Conservation (phyloP, 2,329 filamentous ascomycete genomes). For the Curvularia lunata region DNA sequence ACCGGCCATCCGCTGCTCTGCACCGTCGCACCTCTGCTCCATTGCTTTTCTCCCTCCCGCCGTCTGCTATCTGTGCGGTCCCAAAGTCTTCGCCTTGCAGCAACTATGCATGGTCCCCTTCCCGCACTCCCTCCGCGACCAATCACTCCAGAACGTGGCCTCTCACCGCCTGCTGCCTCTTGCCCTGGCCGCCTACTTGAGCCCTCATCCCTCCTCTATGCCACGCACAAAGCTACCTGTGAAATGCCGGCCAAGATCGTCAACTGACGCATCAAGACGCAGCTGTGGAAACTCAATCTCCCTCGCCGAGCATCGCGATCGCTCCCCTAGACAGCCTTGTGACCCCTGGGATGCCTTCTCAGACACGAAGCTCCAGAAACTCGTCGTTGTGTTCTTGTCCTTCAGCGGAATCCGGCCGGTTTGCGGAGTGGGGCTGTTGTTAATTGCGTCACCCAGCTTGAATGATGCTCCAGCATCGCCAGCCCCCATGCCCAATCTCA, state of each 20-base stretch:
- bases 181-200: conserved; percentile 15
- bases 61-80: conserved; percentile 18
- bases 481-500: conserved; percentile 33
- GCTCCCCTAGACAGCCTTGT: conserved; percentile 12
- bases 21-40: background rate
- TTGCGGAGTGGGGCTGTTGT: conserved; percentile 32
- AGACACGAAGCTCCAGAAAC: conserved; percentile 24
- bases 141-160: conserved; percentile 49
- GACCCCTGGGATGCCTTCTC: conserved; percentile 34
- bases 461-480: conserved; percentile 14
- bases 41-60: conserved; percentile 11
- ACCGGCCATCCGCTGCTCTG: background rate
- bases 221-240: conserved; percentile 38
- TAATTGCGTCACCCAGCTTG: conserved; percentile 10
- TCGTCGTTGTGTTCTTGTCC: conserved; percentile 31
- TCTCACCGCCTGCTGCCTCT: conserved; percentile 37
- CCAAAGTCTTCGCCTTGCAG: conserved; percentile 20
- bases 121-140: conserved; percentile 34
- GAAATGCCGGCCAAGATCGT: conserved; percentile 33
- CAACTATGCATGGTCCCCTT: conserved; percentile 22
- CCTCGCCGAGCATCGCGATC: conserved; percentile 15
- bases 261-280: conserved; percentile 33
- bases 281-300: conserved; percentile 29
- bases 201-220: conserved; percentile 25
- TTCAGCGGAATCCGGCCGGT: conserved; percentile 36